These are phyloP conservation scores for Akanthomyces uredinophilus DNA, from an alignment of 2,329 filamentous ascomycete genomes.

Conservation along the genomic window DNA sequence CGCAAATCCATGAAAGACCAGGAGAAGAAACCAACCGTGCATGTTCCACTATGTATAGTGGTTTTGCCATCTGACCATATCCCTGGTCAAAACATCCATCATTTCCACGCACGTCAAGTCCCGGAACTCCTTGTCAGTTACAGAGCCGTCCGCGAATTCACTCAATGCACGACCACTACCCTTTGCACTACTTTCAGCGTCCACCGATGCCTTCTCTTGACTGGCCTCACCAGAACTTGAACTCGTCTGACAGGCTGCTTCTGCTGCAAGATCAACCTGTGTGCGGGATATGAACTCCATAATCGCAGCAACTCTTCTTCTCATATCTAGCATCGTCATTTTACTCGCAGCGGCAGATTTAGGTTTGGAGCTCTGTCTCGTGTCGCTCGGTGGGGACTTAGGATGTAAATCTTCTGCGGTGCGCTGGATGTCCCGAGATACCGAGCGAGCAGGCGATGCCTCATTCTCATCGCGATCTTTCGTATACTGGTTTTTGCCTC, in stretches of 20 bases:
- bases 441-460: constrained; percentile 53
- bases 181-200: constrained; percentile 1
- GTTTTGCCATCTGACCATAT: constrained; percentile 81
- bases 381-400: constrained; percentile 36
- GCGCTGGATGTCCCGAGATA: constrained; percentile 43
- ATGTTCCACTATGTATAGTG: constrained; percentile 44
- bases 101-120: constrained; percentile 76
- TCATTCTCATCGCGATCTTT: constrained; percentile 63
- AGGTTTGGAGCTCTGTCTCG: constrained; percentile 50
- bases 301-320: constrained; percentile 75
- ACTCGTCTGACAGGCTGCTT: constrained; percentile 41
- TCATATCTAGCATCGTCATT: constrained; percentile 83
- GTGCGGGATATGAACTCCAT: constrained; percentile 86
- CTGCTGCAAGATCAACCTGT: constrained; percentile 78
- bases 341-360: constrained; percentile 55
- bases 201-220: constrained; percentile 31
- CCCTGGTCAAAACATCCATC: constrained; percentile 80
- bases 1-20: neutral
- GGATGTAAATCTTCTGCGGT: constrained; percentile 32
- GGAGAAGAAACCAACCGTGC: neutral
- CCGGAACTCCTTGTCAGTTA: constrained; percentile 56
- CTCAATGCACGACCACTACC: constrained; percentile 14
- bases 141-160: neutral
- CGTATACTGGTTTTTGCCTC: constrained; percentile 78
- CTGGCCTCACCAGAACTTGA: constrained; percentile 35